These are phyloP conservation scores for Collariella sp. DNA, from an alignment of 495 filamentous ascomycete genomes.

Conservation along the genomic window DNA sequence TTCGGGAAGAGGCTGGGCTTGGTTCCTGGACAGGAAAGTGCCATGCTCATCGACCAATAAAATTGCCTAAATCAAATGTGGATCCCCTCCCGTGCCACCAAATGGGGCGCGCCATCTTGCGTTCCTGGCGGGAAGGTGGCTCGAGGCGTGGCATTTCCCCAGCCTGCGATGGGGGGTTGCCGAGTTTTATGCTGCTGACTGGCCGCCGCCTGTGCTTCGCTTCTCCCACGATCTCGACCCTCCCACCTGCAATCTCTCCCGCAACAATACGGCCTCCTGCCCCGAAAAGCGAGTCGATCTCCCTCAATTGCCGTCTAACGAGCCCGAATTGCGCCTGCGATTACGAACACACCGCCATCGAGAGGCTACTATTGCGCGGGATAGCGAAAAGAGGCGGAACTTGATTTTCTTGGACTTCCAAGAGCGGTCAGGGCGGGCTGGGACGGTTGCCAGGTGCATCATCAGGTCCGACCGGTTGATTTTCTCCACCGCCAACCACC, in stretches of 20 bases:
- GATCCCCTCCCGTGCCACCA: conserved; percentile 14
- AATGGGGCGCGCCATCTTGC: conserved; percentile 18
- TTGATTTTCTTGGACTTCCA: not conserved
- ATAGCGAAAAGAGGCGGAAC: conserved; percentile 5
- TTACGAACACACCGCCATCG: not conserved
- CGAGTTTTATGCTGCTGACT: conserved; percentile 29
- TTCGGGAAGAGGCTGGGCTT: conserved; percentile 22
- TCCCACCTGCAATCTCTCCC: conserved; percentile 6
- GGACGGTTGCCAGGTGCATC: not conserved
- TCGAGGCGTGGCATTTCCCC: conserved; percentile 6
- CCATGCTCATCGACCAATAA: conserved; percentile 12
- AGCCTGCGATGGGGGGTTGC: conserved; percentile 17
- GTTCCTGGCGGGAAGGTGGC: conserved; percentile 24
- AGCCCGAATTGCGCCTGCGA: not conserved
- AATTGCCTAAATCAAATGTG: conserved; percentile 3
- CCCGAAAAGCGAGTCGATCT: not conserved
- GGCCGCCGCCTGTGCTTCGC: conserved; percentile 1
- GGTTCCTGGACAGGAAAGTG: conserved; percentile 15
- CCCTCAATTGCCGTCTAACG: not conserved
- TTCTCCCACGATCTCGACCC: conserved; percentile 23
- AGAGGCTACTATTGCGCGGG: not conserved
- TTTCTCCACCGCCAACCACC: conserved; percentile 8
- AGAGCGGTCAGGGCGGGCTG: not conserved
- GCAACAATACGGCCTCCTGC: conserved; percentile 1
- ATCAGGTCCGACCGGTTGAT: not conserved